Evolutionary conservation across 73 alveolate species (phyloP), one percentile per base, ranked within the genome.

Genomic region (Stentor roeselii): DNA sequence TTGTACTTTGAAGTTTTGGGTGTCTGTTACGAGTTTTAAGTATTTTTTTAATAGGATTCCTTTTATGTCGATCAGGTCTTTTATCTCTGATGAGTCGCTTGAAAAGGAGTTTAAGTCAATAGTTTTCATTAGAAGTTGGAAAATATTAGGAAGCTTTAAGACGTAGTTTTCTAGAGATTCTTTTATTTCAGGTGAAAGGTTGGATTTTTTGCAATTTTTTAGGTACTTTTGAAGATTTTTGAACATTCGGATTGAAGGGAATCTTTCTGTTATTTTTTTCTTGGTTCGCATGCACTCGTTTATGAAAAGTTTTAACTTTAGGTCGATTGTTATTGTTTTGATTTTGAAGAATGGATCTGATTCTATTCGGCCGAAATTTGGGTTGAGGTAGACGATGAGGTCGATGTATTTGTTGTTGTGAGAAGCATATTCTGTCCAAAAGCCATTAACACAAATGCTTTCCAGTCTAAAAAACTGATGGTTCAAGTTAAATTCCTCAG

Each of bases 211-310:
- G 21, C 67, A 50, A 11, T 6, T 11, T 50, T 50, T 21, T 50
- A 50, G 67, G 21, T 50, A 50, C 6, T 6, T 21, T 50, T 50
- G 6, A 50, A 50, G 30, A 50, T 50, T 50, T 11, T 50, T 21
- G 21, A 50, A 50, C 21, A 11, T 6, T 21, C 67, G 6, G 6
- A 50, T 6, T 50, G 67, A 50, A 50, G 6, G 6, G 21, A 11
- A 50, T 11, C 6, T 21, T 21, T 50, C 21, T 11, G 67, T 21
- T 21, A 21, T 21, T 11, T 50, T 50, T 50, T 50, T 50, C 21
- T 50, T 50, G 6, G 67, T 50, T 50, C 67, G 67, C 67, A 50
- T 50, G 21, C 67, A 50, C 67, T 50, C 67, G 67, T 50, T 50
- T 6, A 50, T 50, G 21, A 11, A 21, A 6, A 50, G 21, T 50